These are phyloP conservation scores for Chrysosporium keratinophilum DNA, from an alignment of 2,329 filamentous ascomycete genomes.

Conservation along the genomic window DNA sequence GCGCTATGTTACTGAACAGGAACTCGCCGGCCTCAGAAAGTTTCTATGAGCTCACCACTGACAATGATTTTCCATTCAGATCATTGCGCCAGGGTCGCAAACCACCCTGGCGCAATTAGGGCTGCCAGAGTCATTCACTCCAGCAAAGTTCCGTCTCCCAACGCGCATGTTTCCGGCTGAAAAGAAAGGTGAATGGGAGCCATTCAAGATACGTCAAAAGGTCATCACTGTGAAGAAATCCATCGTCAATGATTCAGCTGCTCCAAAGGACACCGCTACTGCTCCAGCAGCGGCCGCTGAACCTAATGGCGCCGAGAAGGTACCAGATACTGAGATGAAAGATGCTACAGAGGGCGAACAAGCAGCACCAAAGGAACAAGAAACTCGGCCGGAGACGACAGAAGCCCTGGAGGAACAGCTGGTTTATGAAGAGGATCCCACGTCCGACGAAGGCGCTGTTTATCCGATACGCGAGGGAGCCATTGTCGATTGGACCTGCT, in stretches of 20 bases:
- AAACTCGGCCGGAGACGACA: conserved; percentile 21
- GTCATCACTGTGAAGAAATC: conserved; percentile 23
- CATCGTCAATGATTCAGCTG: neutral
- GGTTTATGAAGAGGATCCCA: conserved; percentile 78
- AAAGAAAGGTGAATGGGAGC: conserved; percentile 69
- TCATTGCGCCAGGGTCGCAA: conserved; percentile 60
- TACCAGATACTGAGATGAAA: conserved; percentile 38
- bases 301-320: conserved; percentile 16
- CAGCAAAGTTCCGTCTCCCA: conserved; percentile 71
- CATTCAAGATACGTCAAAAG: conserved; percentile 61
- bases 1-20: neutral
- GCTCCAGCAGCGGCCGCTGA: conserved; percentile 11
- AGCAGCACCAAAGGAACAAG: conserved; percentile 18
- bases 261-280: neutral
- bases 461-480: conserved; percentile 74
- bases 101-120: conserved; percentile 86
- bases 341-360: conserved; percentile 26
- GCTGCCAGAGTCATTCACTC: conserved; percentile 80
- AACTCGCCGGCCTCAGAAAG: neutral
- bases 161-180: conserved; percentile 85
- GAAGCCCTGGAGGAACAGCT: conserved; percentile 36
- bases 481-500: conserved; percentile 83
- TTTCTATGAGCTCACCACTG: neutral
- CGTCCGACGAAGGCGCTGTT: conserved; percentile 77
- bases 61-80: conserved; percentile 23